Evolutionary conservation across 495 filamentous ascomycete species (phyloP), one percentile per base, ranked within the genome.

Genomic region (Tetracladium setigerum): DNA sequence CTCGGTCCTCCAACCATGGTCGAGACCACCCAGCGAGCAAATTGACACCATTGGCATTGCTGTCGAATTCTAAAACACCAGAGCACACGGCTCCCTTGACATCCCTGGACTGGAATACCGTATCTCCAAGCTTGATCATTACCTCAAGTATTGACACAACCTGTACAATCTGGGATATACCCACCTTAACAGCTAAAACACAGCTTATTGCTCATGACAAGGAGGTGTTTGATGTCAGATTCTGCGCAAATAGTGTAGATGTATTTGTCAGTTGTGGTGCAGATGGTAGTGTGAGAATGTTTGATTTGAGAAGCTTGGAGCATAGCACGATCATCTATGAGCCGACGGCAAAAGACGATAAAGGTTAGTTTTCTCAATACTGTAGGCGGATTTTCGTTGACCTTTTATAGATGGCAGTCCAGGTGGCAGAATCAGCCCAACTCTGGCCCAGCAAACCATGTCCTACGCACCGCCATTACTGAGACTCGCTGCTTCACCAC

Each of bases 81-180:
- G 94, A 97, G 57, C 95, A 97, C 60, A 97, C 92, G 8, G 92
- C 92, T 4, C 92, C 92, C 8, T 79, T 99, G 35, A 99, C 92
- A 2, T 94, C 88, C 8, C 71, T 99, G 19, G 92, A 99, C 66
- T 99, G 92, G 92, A 99, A 99, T 52, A 92, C 85, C 5, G 81
- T 97, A 36, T 92, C 87, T 5, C 92, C 92, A 4, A 95, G 89
- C 61, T 68, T 97, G 33, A 99, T 99, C 57, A 99, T 99, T 51
- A 99, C 92, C 0, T 95, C 87, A 2, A 96, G 91, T 62, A 99
- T 99, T 52, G 92, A 99, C 62, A 99, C 92, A 0, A 99, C 92
- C 1, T 99, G 92, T 67, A 99, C 92, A n/a, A 97, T 99, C 47
- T 99, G 92, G 92, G 92, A 99, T 58, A 99, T 99, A 24, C 92